phyloP scores from a whole-genome alignment of 257 asterid genomes.

The Handroanthus guayacan region DNA sequence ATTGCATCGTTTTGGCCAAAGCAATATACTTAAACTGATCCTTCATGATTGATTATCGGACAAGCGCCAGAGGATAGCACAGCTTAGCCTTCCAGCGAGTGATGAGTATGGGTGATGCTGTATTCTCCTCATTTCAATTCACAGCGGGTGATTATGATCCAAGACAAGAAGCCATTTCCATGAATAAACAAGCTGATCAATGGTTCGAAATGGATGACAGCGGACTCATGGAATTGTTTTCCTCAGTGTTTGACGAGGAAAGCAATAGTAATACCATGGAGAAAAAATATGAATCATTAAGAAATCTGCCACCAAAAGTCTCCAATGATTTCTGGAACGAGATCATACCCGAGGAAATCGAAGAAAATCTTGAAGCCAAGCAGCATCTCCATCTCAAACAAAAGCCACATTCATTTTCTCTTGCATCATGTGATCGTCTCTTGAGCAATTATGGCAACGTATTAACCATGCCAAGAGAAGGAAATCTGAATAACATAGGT shows the following conservation, averaged over 20 bases:
- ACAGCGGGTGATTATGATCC: conserved; percentile 29
- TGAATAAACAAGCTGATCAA: conserved; percentile 7
- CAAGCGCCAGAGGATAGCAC: background rate
- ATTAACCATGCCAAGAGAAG: conserved; percentile 34
- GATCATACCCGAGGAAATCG: conserved; percentile 27
- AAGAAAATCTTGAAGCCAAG: background rate
- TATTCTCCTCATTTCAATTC: conserved; percentile 30
- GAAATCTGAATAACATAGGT: background rate
- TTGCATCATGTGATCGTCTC: conserved; percentile 43
- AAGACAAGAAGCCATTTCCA: conserved; percentile 16
- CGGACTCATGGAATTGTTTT: conserved; percentile 38
- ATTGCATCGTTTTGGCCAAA: background rate
- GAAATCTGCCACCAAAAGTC: background rate
- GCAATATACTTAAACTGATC: background rate
- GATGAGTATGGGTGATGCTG: conserved; percentile 25
- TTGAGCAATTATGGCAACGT: conserved; percentile 46
- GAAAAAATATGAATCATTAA: background rate
- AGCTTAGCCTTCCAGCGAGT: background rate
- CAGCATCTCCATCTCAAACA: conserved; percentile 15
- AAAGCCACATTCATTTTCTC: conserved; percentile 37
- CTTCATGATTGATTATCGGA: background rate
- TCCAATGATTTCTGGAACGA: conserved; percentile 2
- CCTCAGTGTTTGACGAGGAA: conserved; percentile 33
- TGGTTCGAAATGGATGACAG: conserved; percentile 26
- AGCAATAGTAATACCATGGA: background rate